These are phyloP conservation scores for Stachybotrys echinatus DNA, from an alignment of 2,329 filamentous ascomycete genomes.

Conservation along the genomic window DNA sequence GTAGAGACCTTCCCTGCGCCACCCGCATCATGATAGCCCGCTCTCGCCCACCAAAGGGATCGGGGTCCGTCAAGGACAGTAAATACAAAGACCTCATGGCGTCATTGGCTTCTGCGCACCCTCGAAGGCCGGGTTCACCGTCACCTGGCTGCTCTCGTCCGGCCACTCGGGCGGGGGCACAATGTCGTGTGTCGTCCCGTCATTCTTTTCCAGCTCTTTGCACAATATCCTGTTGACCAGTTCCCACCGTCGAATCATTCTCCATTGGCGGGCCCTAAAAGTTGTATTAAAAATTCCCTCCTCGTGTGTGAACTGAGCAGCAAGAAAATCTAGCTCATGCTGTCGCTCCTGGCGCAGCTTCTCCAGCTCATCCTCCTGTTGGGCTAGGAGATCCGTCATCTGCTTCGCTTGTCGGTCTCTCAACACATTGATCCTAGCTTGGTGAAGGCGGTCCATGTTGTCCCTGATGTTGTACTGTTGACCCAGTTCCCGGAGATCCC, in stretches of 20 bases:
- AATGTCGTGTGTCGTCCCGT: slow-evolving; percentile 35
- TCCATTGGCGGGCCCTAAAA: slow-evolving; percentile 39
- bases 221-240: slow-evolving; percentile 48
- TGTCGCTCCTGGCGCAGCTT: slow-evolving; percentile 38
- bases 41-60: background rate
- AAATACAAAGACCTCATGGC: background rate
- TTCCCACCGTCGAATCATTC: slow-evolving; percentile 45
- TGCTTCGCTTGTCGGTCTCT: slow-evolving; percentile 58
- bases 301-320: slow-evolving; percentile 41
- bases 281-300: slow-evolving; percentile 39
- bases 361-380: slow-evolving; percentile 47
- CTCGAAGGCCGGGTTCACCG: background rate
- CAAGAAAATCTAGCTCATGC: slow-evolving; percentile 43
- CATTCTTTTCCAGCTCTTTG: slow-evolving; percentile 43
- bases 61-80: background rate
- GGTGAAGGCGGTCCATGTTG: slow-evolving; percentile 53
- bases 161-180: slow-evolving; percentile 27
- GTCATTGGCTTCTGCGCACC: background rate
- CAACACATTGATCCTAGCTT: slow-evolving; percentile 59
- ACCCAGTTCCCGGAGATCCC: slow-evolving; percentile 52
- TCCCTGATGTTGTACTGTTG: slow-evolving; percentile 58
- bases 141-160: slow-evolving; percentile 5
- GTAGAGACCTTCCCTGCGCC: too few relatives aligned
- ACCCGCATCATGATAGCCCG: too few relatives aligned
- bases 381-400: slow-evolving; percentile 52